These are phyloP conservation scores for Arctium lappa DNA, from an alignment of 129 eudicot genomes.

Conservation along the genomic window DNA sequence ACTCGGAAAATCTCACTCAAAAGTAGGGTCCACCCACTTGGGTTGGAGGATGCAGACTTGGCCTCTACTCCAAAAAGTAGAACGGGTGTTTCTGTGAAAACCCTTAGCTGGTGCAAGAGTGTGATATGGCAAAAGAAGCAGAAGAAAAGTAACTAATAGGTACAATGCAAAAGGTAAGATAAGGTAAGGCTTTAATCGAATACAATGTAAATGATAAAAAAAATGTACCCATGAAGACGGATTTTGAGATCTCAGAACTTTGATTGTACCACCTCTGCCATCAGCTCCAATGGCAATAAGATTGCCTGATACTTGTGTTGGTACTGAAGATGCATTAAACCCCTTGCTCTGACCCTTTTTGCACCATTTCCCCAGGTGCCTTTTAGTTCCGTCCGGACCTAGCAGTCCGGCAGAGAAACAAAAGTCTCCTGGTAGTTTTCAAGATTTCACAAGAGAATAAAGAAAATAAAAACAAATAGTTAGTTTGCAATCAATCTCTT, in stretches of 20 bases:
- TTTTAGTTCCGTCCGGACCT: constrained; percentile 84
- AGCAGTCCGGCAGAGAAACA: constrained; percentile 73
- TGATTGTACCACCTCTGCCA: constrained; percentile 82
- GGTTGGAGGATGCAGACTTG: no score
- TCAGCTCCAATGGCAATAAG: constrained; percentile 86
- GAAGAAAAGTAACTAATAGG: background rate
- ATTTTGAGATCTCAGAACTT: constrained; percentile 56
- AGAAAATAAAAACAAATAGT: background rate
- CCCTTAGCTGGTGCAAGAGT: background rate
- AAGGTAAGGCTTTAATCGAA: background rate
- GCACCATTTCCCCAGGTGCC: constrained; percentile 94
- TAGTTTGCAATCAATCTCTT: background rate
- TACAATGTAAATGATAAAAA: background rate
- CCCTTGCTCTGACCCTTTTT: constrained; percentile 49
- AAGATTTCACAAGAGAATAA: background rate
- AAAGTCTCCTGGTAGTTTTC: constrained; percentile 38
- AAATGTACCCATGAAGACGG: constrained; percentile 45
- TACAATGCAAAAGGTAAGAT: background rate
- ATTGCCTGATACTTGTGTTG: constrained; percentile 44
- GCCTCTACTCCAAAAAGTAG: no score
- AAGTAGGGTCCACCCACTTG: no score
- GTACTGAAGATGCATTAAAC: constrained; percentile 7
- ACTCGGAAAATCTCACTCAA: background rate
- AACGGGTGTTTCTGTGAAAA: background rate
- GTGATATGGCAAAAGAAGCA: background rate